Base-by-base conservation (phyloP, 495 filamentous ascomycete species). In the Neurospora hispaniola region DNA sequence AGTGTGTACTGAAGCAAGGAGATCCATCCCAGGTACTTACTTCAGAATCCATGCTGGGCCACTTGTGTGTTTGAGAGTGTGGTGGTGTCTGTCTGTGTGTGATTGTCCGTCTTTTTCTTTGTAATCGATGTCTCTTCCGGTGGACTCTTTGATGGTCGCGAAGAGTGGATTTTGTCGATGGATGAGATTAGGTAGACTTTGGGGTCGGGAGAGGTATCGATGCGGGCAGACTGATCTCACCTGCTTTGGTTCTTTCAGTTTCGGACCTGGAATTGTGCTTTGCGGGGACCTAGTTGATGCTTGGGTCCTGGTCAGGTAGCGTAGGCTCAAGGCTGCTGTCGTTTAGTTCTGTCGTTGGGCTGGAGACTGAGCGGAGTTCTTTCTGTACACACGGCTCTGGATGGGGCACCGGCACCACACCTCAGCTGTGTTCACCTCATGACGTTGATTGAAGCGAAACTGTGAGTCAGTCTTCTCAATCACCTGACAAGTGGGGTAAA, bases 401-500 rank as follows among this genome's bases (percentile, higher is more conserved):
- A 59, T 27, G 48, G 48, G 48, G 48, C 48, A 27, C 20, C 54
- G 48, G 48, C 48, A 59, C 20, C 54, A 18, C 54, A 9, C 27
- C 23, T 31, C 54, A 8, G 12, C 54, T 62, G 54, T 62, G 23
- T 62, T 16, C 23, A 62, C 10, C 31, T 62, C 76, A 79, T 81
- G 79, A 81, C 79, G 79, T 81, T 78, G 73, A 71, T 69, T 20
- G 69, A 48, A 43, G 62, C 44, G 27, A 73, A 69, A 59, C 72
- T 73, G 80, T 80, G 77, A 80, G 74, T 79, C 79, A 80, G 77
- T 54, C 38, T 71, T 71, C 35, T 69, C 42, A 18, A 62, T 79
- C 80, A 80, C 73, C 75, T 81, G 80, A 81, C 69, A 78, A 70
- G 78, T 71, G 78, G 78, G 77, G 75, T 42, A 12, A 6, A 46